A percentile compares a stretch with the other conserved stretches of the same genome.
Conservation (phyloP, 257 asterid species). For the Ballota nigra region DNA sequence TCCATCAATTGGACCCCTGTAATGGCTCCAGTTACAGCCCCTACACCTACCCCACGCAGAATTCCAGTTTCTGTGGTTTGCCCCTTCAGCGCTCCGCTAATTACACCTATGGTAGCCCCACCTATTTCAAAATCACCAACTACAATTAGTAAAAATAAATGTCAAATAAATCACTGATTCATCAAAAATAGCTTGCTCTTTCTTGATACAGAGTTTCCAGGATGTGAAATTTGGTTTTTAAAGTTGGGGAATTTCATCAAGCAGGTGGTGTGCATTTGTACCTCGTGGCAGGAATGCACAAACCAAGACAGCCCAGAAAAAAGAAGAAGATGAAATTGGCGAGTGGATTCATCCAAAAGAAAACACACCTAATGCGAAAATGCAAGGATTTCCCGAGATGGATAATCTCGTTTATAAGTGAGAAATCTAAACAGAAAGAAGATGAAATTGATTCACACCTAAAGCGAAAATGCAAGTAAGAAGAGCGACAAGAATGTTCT, state of each 20-base stretch:
- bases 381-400: too few relatives aligned
- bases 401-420: too few relatives aligned
- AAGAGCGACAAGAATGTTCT: constrained; percentile 42
- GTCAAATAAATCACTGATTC: neutral
- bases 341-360: too few relatives aligned
- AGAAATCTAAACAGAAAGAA: too few relatives aligned
- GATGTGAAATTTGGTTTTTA: neutral
- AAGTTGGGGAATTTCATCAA: constrained; percentile 18
- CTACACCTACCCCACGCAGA: constrained; percentile 82
- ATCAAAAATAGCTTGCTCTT: neutral
- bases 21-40: constrained; percentile 81
- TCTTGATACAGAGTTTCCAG: neutral
- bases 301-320: too few relatives aligned
- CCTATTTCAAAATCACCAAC: constrained; percentile 37
- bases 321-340: too few relatives aligned
- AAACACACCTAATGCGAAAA: too few relatives aligned
- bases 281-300: too few relatives aligned
- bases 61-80: constrained; percentile 93
- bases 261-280: constrained; percentile 22
- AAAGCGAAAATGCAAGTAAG: constrained; percentile 61
- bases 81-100: constrained; percentile 86
- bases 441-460: constrained; percentile 34
- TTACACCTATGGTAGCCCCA: constrained; percentile 72
- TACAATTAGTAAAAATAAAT: neutral
- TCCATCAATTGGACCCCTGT: constrained; percentile 86